phyloP scores from a whole-genome alignment of 1,284 basidiomycete genomes.

The Schizophyllum amplum region DNA sequence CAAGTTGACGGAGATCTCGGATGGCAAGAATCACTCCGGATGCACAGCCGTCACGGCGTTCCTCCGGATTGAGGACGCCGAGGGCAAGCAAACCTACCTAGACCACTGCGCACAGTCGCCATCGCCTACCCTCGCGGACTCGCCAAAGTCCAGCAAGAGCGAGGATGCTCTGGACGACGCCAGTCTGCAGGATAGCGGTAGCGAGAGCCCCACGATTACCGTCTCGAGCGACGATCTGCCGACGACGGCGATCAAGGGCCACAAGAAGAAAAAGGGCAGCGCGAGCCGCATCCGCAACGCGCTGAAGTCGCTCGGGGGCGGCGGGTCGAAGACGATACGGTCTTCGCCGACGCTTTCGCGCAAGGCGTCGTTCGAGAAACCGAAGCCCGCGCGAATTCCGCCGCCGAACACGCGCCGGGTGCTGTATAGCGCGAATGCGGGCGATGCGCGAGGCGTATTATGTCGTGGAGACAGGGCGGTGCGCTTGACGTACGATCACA shows the following conservation, averaged over 20 bases:
- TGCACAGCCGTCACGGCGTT: slow-evolving; percentile 98
- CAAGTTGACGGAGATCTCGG: slow-evolving; percentile 71
- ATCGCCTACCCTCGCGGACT: slow-evolving; percentile 22
- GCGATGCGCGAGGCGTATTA: slow-evolving; percentile 85
- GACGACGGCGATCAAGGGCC: not conserved
- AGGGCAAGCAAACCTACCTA: slow-evolving; percentile 62
- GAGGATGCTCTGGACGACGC: slow-evolving; percentile 25
- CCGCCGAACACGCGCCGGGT: slow-evolving; percentile 57
- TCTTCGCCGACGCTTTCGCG: slow-evolving; percentile 20
- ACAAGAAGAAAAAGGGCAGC: slow-evolving; percentile 31
- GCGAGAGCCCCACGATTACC: slow-evolving; percentile 17
- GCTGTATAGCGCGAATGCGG: slow-evolving; percentile 94
- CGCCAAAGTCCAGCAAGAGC: slow-evolving; percentile 26
- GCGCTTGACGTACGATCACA: slow-evolving; percentile 97
- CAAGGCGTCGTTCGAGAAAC: slow-evolving; percentile 22
- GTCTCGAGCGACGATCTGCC: slow-evolving; percentile 12
- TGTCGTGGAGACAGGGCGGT: slow-evolving; percentile 88
- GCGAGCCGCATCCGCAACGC: slow-evolving; percentile 49
- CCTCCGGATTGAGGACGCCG: slow-evolving; percentile 83
- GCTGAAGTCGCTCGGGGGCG: slow-evolving; percentile 43
- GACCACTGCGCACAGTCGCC: slow-evolving; percentile 13
- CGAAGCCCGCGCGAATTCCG: slow-evolving; percentile 30
- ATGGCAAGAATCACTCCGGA: slow-evolving; percentile 90
- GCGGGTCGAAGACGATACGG: slow-evolving; percentile 14
- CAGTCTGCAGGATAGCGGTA: slow-evolving; percentile 18